phyloP scores from a whole-genome alignment of 1,284 basidiomycete genomes.

The Leccinum solheimii region DNA sequence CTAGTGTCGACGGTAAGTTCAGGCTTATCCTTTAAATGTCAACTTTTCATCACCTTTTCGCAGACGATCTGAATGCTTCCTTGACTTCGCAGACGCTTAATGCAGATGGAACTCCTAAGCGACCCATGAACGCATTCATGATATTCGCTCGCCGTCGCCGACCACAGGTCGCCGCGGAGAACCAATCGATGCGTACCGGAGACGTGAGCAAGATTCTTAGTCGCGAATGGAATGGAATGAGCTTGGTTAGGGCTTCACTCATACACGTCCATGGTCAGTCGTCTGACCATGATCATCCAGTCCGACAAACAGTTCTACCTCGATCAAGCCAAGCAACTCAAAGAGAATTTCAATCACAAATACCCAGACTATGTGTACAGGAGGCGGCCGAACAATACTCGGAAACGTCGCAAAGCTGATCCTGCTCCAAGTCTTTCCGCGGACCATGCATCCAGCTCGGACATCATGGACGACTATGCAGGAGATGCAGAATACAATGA shows the following conservation, averaged over 20 bases:
- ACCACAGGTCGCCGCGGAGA: slow-evolving; percentile 77
- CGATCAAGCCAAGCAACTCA: slow-evolving; percentile 78
- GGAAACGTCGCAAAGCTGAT: slow-evolving; percentile 65
- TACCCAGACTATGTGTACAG: slow-evolving; percentile 87
- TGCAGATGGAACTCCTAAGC: slow-evolving; percentile 79
- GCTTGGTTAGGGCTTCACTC: slow-evolving; percentile 46
- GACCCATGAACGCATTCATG: slow-evolving; percentile 90
- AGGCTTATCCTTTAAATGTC: slow-evolving; percentile 11
- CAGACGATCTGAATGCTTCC: slow-evolving; percentile 52
- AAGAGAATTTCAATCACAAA: slow-evolving; percentile 80
- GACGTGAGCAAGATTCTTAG: slow-evolving; percentile 82
- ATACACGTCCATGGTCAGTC: slow-evolving; percentile 5
- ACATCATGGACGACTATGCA: slow-evolving; percentile 27
- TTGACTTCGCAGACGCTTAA: slow-evolving; percentile 77
- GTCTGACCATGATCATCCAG: slow-evolving; percentile 41
- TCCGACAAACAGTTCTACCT: slow-evolving; percentile 81
- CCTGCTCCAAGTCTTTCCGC: slow-evolving; percentile 21
- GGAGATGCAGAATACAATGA: slow-evolving; percentile 30
- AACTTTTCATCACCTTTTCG: slow-evolving; percentile 15
- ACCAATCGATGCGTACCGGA: slow-evolving; percentile 82
- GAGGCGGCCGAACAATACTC: slow-evolving; percentile 78
- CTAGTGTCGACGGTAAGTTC: slow-evolving; percentile 44
- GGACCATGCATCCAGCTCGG: slow-evolving; percentile 26
- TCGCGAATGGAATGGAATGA: slow-evolving; percentile 79
- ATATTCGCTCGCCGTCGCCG: slow-evolving; percentile 80